phyloP scores from a whole-genome alignment of 2,329 filamentous ascomycete species.

The Pseudogymnoascus sp. region DNA sequence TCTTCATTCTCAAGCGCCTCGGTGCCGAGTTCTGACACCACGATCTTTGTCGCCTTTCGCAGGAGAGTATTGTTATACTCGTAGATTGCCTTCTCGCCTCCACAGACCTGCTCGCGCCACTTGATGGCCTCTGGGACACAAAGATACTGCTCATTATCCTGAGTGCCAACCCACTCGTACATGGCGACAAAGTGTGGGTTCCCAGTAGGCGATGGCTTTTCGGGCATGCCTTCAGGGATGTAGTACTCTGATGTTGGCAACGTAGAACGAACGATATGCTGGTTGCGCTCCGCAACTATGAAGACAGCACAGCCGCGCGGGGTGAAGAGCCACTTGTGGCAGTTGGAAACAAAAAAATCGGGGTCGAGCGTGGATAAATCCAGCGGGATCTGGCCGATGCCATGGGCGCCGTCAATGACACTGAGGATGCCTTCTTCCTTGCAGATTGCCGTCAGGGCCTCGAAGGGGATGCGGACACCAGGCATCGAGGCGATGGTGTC shows the following conservation, averaged over 20 bases:
- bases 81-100: slow-evolving; percentile 65
- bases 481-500: slow-evolving; percentile 76
- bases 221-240: slow-evolving; percentile 34
- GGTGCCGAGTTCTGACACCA: slow-evolving; percentile 60
- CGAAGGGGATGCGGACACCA: slow-evolving; percentile 73
- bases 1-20: slow-evolving; percentile 59
- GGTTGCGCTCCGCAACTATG: slow-evolving; percentile 70
- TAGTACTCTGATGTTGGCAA: slow-evolving; percentile 79
- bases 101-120: slow-evolving; percentile 62
- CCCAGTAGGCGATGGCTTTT: slow-evolving; percentile 30
- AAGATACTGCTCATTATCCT: slow-evolving; percentile 65
- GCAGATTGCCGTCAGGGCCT: slow-evolving; percentile 57
- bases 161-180: slow-evolving; percentile 72
- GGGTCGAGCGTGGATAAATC: slow-evolving; percentile 61
- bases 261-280: slow-evolving; percentile 64
- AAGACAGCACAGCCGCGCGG: slow-evolving; percentile 76
- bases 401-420: slow-evolving; percentile 78
- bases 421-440: slow-evolving; percentile 61
- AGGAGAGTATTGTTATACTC: slow-evolving; percentile 58
- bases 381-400: slow-evolving; percentile 69
- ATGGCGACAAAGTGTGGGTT: slow-evolving; percentile 56
- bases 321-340: slow-evolving; percentile 82
- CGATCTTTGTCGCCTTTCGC: slow-evolving; percentile 51
- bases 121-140: slow-evolving; percentile 64
- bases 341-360: slow-evolving; percentile 83